Evolutionary conservation across 1,284 basidiomycete species (phyloP).

Genomic region (Rhodotorula mucilaginosa): DNA sequence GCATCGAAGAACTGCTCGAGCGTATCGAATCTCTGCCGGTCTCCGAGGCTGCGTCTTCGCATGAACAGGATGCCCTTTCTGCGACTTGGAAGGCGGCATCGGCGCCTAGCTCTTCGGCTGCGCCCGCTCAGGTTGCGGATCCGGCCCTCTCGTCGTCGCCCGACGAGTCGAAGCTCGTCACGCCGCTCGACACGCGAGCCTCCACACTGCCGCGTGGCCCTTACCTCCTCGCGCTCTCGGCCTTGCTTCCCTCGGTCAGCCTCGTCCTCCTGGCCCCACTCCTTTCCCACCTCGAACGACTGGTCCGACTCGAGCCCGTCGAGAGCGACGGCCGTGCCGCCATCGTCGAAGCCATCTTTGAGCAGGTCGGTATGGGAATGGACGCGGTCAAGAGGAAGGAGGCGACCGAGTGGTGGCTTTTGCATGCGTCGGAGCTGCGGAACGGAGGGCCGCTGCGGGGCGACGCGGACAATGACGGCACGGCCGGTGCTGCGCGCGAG

Average conservation of each 20-base stretch:
- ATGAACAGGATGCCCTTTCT: not conserved
- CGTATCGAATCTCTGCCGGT: conserved; percentile 15
- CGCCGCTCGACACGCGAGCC: conserved; percentile 22
- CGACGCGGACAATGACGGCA: not conserved
- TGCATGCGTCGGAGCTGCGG: conserved; percentile 21
- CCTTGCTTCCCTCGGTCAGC: conserved; percentile 37
- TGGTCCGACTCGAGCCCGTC: conserved; percentile 18
- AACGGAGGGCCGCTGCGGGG: not conserved
- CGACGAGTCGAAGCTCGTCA: not conserved
- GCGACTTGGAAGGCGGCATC: no score
- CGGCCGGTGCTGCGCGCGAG: no score
- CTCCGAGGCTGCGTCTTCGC: not conserved
- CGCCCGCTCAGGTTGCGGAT: no score
- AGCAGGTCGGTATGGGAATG: conserved; percentile 39
- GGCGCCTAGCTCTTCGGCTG: not conserved
- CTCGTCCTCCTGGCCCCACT: conserved; percentile 28
- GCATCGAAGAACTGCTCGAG: conserved; percentile 30
- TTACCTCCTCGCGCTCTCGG: conserved; percentile 39
- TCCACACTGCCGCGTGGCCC: conserved; percentile 31
- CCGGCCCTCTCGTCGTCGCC: not conserved
- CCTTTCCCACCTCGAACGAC: conserved; percentile 23
- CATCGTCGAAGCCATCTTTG: conserved; percentile 36
- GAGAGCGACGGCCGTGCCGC: conserved; percentile 19
- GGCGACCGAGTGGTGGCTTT: conserved; percentile 41
- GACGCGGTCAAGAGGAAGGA: conserved; percentile 42